These are phyloP conservation scores for Saposhnikovia divaricata DNA, from an alignment of 129 eudicot genomes.

Conservation along the genomic window DNA sequence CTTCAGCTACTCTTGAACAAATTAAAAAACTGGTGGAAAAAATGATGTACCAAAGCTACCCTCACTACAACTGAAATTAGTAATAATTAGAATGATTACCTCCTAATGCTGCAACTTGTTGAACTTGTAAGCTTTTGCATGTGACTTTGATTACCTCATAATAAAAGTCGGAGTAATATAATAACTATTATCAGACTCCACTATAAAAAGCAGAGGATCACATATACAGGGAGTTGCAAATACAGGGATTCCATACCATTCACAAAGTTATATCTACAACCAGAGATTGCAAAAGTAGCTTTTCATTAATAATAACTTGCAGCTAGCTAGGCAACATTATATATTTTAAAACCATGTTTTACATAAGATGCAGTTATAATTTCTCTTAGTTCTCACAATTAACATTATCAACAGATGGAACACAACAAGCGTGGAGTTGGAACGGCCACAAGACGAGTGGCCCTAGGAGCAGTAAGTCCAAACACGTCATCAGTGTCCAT, in stretches of 20 bases:
- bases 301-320: too few species aligned
- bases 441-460: conserved; percentile 59
- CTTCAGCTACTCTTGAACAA: too few species aligned
- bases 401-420: conserved; percentile 24
- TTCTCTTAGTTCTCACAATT: neutral
- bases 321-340: too few species aligned
- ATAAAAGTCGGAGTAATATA: too few species aligned
- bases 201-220: too few species aligned
- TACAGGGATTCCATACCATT: neutral
- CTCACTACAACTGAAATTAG: too few species aligned
- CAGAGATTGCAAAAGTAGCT: neutral
- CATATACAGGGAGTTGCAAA: neutral
- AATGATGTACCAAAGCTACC: too few species aligned
- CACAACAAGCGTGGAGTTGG: conserved; percentile 63
- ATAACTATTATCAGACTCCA: too few species aligned
- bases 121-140: neutral
- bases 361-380: too few species aligned
- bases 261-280: neutral
- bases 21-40: too few species aligned
- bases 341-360: neutral
- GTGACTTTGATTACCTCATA: neutral
- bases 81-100: too few species aligned
- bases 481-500: conserved; percentile 60
- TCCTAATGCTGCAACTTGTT: too few species aligned
- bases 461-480: conserved; percentile 80